Evolutionary conservation across 176 grass and related monocot genomes (phyloP).

Genomic region (Panicum miliaceum): DNA sequence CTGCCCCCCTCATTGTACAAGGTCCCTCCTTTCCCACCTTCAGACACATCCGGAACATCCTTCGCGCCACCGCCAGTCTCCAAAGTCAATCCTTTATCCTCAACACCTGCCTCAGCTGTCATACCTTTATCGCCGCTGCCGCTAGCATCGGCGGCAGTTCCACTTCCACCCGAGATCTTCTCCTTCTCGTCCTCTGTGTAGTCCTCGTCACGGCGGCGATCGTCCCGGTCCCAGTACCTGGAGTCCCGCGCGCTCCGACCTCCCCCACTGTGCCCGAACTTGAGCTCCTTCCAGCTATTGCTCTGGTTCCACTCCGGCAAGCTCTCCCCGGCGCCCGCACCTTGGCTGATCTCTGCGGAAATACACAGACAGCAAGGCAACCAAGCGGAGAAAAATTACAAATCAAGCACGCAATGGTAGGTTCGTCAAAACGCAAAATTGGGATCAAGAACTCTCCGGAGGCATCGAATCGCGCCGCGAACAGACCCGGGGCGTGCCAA

Average conservation of each 20-base stretch:
- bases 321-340: conserved; percentile 42
- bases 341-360: conserved; percentile 50
- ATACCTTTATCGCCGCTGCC: conserved; percentile 13
- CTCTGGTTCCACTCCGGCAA: conserved; percentile 57
- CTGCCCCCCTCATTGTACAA: conserved; percentile 89
- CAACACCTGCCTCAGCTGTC: conserved; percentile 31
- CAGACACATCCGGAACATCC: conserved; percentile 25
- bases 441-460: conserved; percentile 19
- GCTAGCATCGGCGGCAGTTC: conserved; percentile 14
- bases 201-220: conserved; percentile 70
- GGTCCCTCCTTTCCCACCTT: conserved; percentile 53
- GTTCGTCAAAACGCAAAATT: conserved; percentile 15
- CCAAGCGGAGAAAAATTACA: not conserved
- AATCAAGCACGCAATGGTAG: conserved; percentile 19
- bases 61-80: conserved; percentile 13
- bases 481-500: not conserved
- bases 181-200: conserved; percentile 67
- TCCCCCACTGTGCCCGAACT: conserved; percentile 68
- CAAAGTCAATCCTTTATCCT: conserved; percentile 43
- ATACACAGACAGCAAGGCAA: not conserved
- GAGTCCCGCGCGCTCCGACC: conserved; percentile 69
- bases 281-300: conserved; percentile 74
- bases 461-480: not conserved
- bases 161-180: conserved; percentile 41
- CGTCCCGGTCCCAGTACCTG: conserved; percentile 83